Evolutionary conservation across 179 eudicot genomes (phyloP), one percentile per base, ranked within the genome.

Genomic region (Camellia oleifera): DNA sequence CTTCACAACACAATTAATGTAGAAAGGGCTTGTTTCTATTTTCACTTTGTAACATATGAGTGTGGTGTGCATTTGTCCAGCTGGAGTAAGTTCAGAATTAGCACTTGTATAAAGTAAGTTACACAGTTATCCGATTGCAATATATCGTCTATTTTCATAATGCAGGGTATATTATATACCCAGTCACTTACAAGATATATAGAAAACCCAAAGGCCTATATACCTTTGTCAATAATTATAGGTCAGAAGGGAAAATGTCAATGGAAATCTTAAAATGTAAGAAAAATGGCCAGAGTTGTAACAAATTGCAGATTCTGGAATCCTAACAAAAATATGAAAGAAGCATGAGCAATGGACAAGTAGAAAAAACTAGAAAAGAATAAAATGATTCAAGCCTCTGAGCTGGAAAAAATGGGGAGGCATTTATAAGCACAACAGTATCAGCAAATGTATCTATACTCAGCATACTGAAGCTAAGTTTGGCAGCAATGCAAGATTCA

Each of bases 41-140:
- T 78, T 68, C 17, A n/a, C 65, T 69, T 69, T 11, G 56, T 78
- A 63, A 53, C 0, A 7, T 68, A 68, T 54, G 65, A 10, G 46
- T 78, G 15, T 77, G 75, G 80, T n/a, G 74, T 78, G 74, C 32
- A 67, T 67, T n/a, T 78, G n/a, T 54, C n/a, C 67, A 12, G 53
- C 53, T 54, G 15, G 52, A 66, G 3, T 54, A 54, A 63, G 54
- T 40, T 78, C 80, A 18, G 10, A 32, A 67, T 0, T 11, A 17
- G 14, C 67, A 17, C 52, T 26, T 67, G 73, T 67, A 66, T 23
- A 69, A n/a, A 54, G 66, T 54, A 67, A 17, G 18, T 53, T n/a
- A 13, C 48, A 14, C 7, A 40, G 57, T 62, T 64, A 23, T 64
- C 56, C 26, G 17, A 26, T 65, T 77, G 72, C 57, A 20, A 50